A percentile compares a stretch with the other conserved stretches of the same genome.
phyloP scores from a whole-genome alignment of 2,329 filamentous ascomycete species.

The Diaporthe citri region DNA sequence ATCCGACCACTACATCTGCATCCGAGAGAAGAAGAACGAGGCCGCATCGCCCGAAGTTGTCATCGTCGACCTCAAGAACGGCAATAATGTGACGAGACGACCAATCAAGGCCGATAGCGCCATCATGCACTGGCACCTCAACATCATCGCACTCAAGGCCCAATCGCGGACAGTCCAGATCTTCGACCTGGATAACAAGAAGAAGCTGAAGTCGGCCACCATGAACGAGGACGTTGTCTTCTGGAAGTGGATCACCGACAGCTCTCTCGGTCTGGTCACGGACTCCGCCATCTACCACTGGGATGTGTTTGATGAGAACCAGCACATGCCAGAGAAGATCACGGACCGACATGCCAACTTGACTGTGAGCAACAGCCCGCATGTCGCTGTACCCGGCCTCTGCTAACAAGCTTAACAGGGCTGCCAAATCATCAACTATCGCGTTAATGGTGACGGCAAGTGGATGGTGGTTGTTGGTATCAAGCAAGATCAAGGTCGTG shows the following conservation, averaged over 20 bases:
- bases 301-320: conserved; percentile 91
- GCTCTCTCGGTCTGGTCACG: conserved; percentile 88
- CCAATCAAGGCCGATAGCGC: conserved; percentile 99
- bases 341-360: conserved; percentile 96
- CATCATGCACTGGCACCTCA: conserved; percentile 98
- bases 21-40: conserved; percentile 92
- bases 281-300: conserved; percentile 95
- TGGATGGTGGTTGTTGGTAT: conserved; percentile 99
- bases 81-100: conserved; percentile 93
- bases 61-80: conserved; percentile 97
- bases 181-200: conserved; percentile 92
- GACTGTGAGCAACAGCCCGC: conserved; percentile 66
- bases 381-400: neutral
- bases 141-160: conserved; percentile 96
- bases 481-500: conserved; percentile 90
- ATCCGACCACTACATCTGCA: conserved; percentile 96
- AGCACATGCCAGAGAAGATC: conserved; percentile 85
- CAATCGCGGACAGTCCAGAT: conserved; percentile 96
- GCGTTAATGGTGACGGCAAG: conserved; percentile 93
- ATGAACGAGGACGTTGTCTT: conserved; percentile 99
- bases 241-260: conserved; percentile 99
- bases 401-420: conserved; percentile 65
- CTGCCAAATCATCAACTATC: conserved; percentile 99
- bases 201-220: conserved; percentile 94
- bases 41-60: conserved; percentile 91